Conservation (phyloP, 768 basidiomycete species). For the Termitomyces sp. region DNA sequence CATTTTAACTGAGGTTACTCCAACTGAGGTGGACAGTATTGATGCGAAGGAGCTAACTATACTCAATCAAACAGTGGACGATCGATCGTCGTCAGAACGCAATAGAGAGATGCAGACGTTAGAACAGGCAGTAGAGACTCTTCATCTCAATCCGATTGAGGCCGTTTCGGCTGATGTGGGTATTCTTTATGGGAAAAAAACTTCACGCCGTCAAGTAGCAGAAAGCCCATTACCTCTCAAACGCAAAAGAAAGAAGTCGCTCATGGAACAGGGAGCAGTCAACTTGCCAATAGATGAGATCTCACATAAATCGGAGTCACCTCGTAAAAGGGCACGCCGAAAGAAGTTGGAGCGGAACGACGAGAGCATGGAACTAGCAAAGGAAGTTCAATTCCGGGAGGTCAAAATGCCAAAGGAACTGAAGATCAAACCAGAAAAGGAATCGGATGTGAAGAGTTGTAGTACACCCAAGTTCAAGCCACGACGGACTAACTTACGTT, state of each 20-base stretch:
- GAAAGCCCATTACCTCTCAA: background rate
- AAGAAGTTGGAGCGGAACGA: background rate
- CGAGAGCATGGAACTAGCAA: background rate
- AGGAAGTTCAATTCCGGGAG: background rate
- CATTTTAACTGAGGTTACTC: background rate
- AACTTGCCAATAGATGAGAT: background rate
- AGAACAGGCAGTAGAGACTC: background rate
- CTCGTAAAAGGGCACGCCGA: background rate
- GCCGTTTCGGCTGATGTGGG: background rate
- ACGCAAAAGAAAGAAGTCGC: background rate
- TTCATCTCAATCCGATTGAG: background rate
- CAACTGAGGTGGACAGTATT: background rate
- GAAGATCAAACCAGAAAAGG: background rate
- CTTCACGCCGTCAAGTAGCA: background rate
- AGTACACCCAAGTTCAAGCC: background rate
- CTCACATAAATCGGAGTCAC: background rate
- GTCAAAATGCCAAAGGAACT: conserved; percentile 1
- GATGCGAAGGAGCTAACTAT: background rate
- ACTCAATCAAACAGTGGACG: background rate
- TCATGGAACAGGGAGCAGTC: background rate
- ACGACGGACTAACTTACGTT: background rate
- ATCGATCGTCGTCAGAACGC: background rate
- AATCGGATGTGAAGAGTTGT: background rate
- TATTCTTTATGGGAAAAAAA: background rate
- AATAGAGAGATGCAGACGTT: background rate